Percentiles rank a stretch among this genome's conserved stretches.
These are phyloP conservation scores for Hebeloma cylindrosporum DNA, from an alignment of 768 basidiomycete species.

Conservation along the genomic window DNA sequence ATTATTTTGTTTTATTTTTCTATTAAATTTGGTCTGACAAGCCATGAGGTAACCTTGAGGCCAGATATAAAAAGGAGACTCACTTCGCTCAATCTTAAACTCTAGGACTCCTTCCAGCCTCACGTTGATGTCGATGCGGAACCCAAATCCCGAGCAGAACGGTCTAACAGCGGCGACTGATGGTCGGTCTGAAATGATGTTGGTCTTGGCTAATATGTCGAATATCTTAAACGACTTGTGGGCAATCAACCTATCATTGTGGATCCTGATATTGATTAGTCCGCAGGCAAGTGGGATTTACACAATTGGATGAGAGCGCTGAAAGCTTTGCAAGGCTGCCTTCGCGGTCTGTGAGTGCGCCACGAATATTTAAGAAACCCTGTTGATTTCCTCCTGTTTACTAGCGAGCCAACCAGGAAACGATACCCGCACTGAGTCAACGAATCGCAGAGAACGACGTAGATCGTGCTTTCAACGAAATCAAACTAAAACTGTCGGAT, in stretches of 20 bases:
- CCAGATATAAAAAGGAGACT: slow-evolving; percentile 2
- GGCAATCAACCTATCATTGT: neutral
- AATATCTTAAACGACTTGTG: slow-evolving; percentile 12
- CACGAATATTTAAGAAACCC: too few relatives aligned
- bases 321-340: neutral
- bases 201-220: slow-evolving; percentile 4
- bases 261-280: neutral
- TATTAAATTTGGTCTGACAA: neutral
- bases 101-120: too few relatives aligned
- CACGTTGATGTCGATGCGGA: too few relatives aligned
- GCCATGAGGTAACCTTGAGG: slow-evolving; percentile 26
- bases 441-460: slow-evolving; percentile 23
- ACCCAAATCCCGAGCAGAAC: too few relatives aligned
- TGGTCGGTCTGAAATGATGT: neutral
- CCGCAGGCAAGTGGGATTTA: slow-evolving; percentile 11
- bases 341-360: slow-evolving; percentile 1
- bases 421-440: slow-evolving; percentile 18
- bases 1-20: neutral
- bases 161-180: too few relatives aligned
- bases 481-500: slow-evolving; percentile 15
- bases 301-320: slow-evolving; percentile 4
- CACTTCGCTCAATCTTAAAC: neutral
- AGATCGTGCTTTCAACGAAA: slow-evolving; percentile 8
- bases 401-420: slow-evolving; percentile 9
- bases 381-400: too few relatives aligned